These are phyloP conservation scores for Smallanthus sonchifolius DNA, from an alignment of 129 eudicot species.

Conservation along the genomic window DNA sequence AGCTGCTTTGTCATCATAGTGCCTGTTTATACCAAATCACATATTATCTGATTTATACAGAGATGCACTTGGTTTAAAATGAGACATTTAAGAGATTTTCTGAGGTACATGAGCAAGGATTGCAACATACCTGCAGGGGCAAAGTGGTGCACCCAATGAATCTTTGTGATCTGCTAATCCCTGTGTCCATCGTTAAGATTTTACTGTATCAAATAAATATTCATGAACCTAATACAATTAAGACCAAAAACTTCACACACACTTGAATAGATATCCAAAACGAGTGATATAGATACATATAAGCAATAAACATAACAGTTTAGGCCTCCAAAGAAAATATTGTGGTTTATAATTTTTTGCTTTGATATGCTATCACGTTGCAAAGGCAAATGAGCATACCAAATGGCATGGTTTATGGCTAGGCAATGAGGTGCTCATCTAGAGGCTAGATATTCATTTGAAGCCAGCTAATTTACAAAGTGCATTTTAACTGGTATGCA, in stretches of 20 bases:
- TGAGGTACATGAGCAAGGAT: background rate
- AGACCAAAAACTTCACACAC: background rate
- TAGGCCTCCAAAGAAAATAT: background rate
- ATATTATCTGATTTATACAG: conserved; percentile 4
- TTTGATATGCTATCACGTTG: background rate
- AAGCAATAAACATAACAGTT: background rate
- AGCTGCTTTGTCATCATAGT: conserved; percentile 84
- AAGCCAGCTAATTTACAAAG: background rate
- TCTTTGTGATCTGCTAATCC: conserved; percentile 84
- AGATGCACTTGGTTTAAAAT: background rate
- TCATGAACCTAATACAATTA: background rate
- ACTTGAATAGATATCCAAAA: background rate
- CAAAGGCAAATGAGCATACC: background rate
- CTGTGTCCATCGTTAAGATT: conserved; percentile 25
- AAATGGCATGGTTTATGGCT: background rate
- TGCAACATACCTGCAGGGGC: conserved; percentile 60
- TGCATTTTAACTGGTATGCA: background rate
- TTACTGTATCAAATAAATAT: background rate
- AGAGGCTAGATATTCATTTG: background rate
- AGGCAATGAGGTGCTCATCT: background rate
- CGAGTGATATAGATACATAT: background rate
- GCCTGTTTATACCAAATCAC: conserved; percentile 47
- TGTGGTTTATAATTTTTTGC: background rate
- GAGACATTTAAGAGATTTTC: background rate
- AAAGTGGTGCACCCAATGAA: conserved; percentile 80